Evolutionary conservation across 202 grass and related monocot genomes (phyloP).

Genomic region (Hordeum pubiflorum): DNA sequence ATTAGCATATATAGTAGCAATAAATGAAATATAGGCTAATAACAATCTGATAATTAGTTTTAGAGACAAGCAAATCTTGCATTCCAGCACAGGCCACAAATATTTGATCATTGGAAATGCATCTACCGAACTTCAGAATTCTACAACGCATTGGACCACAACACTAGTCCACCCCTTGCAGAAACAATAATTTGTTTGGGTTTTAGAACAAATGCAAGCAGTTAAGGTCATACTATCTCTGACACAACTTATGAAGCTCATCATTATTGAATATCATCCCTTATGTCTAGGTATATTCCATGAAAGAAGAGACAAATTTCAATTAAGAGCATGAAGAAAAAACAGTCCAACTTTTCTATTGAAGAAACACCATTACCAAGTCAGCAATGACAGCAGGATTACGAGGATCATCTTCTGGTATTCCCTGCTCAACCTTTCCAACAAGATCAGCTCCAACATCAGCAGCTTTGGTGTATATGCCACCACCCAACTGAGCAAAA

Average conservation of each 20-base stretch:
- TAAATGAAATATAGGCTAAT: conserved; percentile 20
- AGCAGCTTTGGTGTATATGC: conserved; percentile 95
- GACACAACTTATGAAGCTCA: conserved; percentile 6
- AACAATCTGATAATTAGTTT: not conserved
- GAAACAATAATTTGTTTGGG: not conserved
- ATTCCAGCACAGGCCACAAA: not conserved
- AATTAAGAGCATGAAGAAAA: not conserved
- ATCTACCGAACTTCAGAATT: not conserved
- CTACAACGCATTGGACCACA: conserved; percentile 1
- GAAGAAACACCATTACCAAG: conserved; percentile 55
- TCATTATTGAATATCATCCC: not conserved
- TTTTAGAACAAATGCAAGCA: not conserved
- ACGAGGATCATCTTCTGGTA: conserved; percentile 96
- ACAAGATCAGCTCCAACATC: conserved; percentile 98
- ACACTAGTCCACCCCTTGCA: not conserved
- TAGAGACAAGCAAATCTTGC: not conserved
- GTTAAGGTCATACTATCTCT: not conserved
- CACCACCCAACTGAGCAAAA: conserved; percentile 95
- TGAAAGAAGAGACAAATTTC: conserved; percentile 13
- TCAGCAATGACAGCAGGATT: conserved; percentile 99
- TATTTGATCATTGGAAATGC: not conserved
- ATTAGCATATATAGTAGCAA: conserved; percentile 11
- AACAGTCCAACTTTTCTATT: not conserved
- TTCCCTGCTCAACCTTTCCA: conserved; percentile 97
- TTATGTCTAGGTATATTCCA: conserved; percentile 4